Evolutionary conservation across 1,284 basidiomycete genomes (phyloP).

Genomic region (Golubevia sp.): DNA sequence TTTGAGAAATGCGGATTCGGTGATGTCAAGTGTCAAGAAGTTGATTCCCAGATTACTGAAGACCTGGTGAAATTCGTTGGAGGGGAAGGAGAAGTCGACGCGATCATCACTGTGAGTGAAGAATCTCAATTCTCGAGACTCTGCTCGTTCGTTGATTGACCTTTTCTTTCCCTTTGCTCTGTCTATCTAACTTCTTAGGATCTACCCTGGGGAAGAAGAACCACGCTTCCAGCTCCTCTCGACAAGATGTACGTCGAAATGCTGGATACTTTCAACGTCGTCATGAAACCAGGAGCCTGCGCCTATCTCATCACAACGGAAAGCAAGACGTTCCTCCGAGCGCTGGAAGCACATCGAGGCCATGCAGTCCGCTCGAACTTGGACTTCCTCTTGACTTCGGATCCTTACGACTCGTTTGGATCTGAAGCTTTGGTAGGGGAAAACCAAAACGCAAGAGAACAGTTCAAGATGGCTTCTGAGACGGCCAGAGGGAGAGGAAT

Average conservation of each 20-base stretch:
- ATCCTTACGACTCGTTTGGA: background rate
- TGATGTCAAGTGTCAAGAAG: conserved; percentile 5
- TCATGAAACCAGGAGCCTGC: conserved; percentile 25
- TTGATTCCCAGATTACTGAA: conserved; percentile 18
- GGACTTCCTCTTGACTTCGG: background rate
- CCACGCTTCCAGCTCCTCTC: conserved; percentile 20
- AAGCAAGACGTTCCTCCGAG: conserved; percentile 19
- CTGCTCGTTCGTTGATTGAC: too few species aligned
- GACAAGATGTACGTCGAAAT: conserved; percentile 21
- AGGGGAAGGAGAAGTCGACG: conserved; percentile 18
- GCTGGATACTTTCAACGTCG: conserved; percentile 21
- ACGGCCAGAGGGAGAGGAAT: background rate
- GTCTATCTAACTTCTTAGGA: too few species aligned
- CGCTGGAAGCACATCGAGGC: conserved; percentile 5
- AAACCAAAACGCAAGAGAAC: background rate
- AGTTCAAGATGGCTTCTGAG: background rate
- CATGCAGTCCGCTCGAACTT: background rate
- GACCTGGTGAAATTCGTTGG: conserved; percentile 20
- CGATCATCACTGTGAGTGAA: conserved; percentile 21
- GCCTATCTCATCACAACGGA: conserved; percentile 28
- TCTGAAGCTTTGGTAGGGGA: background rate
- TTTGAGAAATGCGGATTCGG: conserved; percentile 14
- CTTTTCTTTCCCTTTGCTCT: too few species aligned
- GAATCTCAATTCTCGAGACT: background rate
- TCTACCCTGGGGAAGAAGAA: conserved; percentile 29